These are phyloP conservation scores for Hortiboletus campestris DNA, from an alignment of 768 basidiomycete species.

Conservation along the genomic window DNA sequence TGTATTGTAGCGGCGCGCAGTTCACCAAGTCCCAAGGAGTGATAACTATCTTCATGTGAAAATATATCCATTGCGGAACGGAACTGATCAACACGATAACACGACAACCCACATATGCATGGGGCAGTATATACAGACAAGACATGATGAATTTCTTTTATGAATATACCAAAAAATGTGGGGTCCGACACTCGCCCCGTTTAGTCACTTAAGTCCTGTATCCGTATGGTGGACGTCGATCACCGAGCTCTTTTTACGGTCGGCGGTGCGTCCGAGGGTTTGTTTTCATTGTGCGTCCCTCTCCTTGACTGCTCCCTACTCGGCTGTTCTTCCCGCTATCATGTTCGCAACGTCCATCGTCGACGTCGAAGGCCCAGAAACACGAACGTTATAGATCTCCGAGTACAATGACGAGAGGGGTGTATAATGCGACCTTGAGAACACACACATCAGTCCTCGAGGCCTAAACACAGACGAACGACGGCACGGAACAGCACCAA, in stretches of 20 bases:
- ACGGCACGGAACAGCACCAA: neutral
- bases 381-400: slow-evolving; percentile 92
- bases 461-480: neutral
- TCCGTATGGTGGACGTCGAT: no score
- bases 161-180: no score
- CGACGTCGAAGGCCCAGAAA: slow-evolving; percentile 75
- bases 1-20: no score
- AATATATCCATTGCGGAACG: no score
- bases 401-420: slow-evolving; percentile 82
- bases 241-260: slow-evolving; percentile 29
- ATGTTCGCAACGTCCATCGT: slow-evolving; percentile 55
- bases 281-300: slow-evolving; percentile 87
- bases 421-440: slow-evolving; percentile 85
- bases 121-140: no score
- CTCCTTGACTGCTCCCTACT: slow-evolving; percentile 40
- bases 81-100: no score
- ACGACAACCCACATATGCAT: no score
- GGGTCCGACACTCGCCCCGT: no score
- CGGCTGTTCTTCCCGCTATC: slow-evolving; percentile 35
- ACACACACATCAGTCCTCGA: neutral
- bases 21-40: no score
- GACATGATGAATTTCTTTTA: no score
- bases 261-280: slow-evolving; percentile 74
- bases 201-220: no score
- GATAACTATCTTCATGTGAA: no score